Percentiles rank a stretch among this genome's conserved stretches.
These are phyloP conservation scores for Dactylonectria macrodidyma DNA, from an alignment of 2,329 filamentous ascomycete genomes.

Conservation along the genomic window DNA sequence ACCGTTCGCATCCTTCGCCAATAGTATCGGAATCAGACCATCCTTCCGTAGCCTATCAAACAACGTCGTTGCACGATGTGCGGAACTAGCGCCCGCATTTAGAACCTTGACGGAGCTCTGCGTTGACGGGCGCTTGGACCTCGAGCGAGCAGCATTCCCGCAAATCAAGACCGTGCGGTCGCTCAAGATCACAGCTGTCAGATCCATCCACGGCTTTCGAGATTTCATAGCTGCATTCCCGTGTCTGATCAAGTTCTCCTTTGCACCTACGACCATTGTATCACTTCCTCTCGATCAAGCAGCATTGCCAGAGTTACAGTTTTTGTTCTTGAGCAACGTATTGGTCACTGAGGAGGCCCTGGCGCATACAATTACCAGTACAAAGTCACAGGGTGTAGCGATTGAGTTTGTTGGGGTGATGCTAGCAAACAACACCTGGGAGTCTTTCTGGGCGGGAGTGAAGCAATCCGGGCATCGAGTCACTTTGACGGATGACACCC, in stretches of 20 bases:
- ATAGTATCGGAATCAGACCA: background rate
- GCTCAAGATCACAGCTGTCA: background rate
- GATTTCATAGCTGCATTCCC: background rate
- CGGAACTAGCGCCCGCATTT: background rate
- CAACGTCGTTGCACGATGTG: background rate
- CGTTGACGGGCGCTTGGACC: background rate
- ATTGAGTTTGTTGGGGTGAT: background rate
- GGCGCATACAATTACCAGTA: constrained; percentile 1
- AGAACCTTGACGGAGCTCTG: background rate
- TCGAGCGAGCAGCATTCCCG: background rate
- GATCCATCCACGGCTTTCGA: background rate
- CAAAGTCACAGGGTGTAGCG: constrained; percentile 2
- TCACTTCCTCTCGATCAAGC: background rate
- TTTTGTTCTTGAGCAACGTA: constrained; percentile 1
- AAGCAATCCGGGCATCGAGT: background rate
- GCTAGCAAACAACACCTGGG: background rate
- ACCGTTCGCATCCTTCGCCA: background rate
- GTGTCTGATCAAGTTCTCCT: background rate
- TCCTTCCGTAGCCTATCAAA: constrained; percentile 1
- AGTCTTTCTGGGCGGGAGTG: background rate
- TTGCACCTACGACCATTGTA: constrained; percentile 3
- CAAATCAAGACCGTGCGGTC: constrained; percentile 1
- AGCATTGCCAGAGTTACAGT: background rate
- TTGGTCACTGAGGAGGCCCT: background rate
- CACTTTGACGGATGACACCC: background rate